Evolutionary conservation across 306 rosid species (phyloP).

Genomic region (Dalbergia oliveri): DNA sequence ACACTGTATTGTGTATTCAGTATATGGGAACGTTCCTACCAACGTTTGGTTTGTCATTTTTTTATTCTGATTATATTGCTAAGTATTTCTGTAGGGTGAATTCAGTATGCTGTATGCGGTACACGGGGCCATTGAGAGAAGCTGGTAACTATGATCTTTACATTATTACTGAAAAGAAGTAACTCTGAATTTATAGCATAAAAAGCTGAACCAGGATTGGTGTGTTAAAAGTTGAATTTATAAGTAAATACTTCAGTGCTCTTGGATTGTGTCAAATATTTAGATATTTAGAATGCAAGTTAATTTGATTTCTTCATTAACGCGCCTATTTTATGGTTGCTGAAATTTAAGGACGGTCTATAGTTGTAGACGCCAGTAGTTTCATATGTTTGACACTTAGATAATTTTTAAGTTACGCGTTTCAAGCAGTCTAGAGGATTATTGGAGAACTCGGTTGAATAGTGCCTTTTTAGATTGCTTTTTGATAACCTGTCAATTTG

Average conservation of each 20-base stretch:
- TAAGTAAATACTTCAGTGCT: neutral
- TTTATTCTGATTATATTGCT: neutral
- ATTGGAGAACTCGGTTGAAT: conserved; percentile 1
- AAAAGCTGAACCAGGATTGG: neutral
- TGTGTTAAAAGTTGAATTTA: conserved; percentile 29
- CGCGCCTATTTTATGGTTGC: conserved; percentile 36
- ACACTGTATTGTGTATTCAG: neutral
- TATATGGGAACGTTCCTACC: too few species aligned
- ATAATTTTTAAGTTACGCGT: conserved; percentile 16
- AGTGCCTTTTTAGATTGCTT: conserved; percentile 5
- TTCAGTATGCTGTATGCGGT: neutral
- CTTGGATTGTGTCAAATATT: conserved; percentile 5
- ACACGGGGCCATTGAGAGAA: neutral
- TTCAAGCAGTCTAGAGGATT: conserved; percentile 33
- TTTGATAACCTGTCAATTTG: conserved; percentile 1
- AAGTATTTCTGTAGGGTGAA: neutral
- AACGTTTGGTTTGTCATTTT: neutral
- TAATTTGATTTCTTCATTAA: neutral
- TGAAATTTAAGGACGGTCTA: neutral
- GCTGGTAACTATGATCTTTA: neutral
- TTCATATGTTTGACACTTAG: conserved; percentile 20
- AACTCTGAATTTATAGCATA: neutral
- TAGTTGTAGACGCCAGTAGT: conserved; percentile 20
- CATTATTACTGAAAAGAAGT: conserved; percentile 7
- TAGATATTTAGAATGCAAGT: conserved; percentile 19